Conservation (phyloP, 2,329 filamentous ascomycete species). For the Chaetomiaceae sp. region DNA sequence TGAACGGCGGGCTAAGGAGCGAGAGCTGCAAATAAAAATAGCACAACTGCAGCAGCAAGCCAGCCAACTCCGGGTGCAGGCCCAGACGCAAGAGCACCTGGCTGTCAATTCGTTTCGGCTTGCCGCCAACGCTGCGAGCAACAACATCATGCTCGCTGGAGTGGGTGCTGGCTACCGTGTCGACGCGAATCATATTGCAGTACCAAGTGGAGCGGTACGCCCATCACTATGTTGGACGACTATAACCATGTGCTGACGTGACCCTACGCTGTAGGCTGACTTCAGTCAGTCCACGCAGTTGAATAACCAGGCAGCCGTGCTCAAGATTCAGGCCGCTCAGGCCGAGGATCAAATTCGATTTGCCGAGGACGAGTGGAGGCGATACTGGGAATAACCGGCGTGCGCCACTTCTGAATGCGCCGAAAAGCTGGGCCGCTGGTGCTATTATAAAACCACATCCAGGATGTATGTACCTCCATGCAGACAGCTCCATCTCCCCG, state of each 20-base stretch:
- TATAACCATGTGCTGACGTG: background rate
- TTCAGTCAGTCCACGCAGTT: constrained; percentile 17
- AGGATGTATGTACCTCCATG: too few species aligned
- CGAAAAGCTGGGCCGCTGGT: too few species aligned
- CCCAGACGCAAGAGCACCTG: constrained; percentile 15
- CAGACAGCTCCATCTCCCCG: too few species aligned
- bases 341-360: constrained; percentile 9
- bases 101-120: constrained; percentile 15
- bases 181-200: constrained; percentile 2
- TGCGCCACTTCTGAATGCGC: too few species aligned
- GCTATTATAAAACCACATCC: too few species aligned
- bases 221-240: too few species aligned
- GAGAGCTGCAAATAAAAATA: constrained; percentile 14
- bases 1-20: constrained; percentile 16
- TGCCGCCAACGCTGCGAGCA: constrained; percentile 9
- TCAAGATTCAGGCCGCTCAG: constrained; percentile 19
- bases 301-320: constrained; percentile 20
- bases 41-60: constrained; percentile 16
- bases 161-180: constrained; percentile 12
- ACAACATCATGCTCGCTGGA: constrained; percentile 16
- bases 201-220: constrained; percentile 13
- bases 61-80: constrained; percentile 13
- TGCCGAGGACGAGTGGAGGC: constrained; percentile 20
- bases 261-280: constrained; percentile 9
- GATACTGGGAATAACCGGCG: constrained; percentile 19